A percentile compares a stretch with the other conserved stretches of the same genome.
phyloP scores from a whole-genome alignment of 2,329 filamentous ascomycete species.

The Didymella segeticola region DNA sequence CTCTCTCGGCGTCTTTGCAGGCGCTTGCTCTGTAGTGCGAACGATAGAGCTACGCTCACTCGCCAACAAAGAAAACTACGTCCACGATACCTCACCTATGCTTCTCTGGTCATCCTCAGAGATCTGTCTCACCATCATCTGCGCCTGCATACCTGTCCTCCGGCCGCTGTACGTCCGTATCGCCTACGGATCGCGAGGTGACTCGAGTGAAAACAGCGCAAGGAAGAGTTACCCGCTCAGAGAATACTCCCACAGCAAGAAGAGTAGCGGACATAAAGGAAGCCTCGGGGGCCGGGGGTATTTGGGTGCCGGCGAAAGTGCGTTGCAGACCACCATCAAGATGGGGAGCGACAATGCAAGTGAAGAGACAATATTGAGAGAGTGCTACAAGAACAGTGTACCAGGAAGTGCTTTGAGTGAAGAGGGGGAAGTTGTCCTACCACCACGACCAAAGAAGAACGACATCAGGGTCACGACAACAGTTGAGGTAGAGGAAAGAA shows the following conservation, averaged over 20 bases:
- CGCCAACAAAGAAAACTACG: slow-evolving; percentile 38
- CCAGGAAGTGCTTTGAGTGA: neutral
- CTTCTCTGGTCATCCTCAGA: slow-evolving; percentile 46
- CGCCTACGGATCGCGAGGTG: slow-evolving; percentile 28
- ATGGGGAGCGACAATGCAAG: slow-evolving; percentile 33
- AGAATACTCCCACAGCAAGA: slow-evolving; percentile 25
- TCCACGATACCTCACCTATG: slow-evolving; percentile 41
- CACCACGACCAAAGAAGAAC: neutral
- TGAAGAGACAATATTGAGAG: slow-evolving; percentile 37
- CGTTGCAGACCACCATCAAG: slow-evolving; percentile 29
- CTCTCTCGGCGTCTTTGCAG: slow-evolving; percentile 41
- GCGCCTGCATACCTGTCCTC: slow-evolving; percentile 59
- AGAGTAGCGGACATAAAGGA: slow-evolving; percentile 13
- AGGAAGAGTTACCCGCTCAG: slow-evolving; percentile 31
- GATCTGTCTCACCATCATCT: slow-evolving; percentile 57
- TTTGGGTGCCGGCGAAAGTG: slow-evolving; percentile 25
- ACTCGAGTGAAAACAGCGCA: slow-evolving; percentile 21
- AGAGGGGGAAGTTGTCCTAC: neutral
- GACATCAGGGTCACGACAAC: slow-evolving; percentile 17
- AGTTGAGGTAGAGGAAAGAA: slow-evolving; percentile 14
- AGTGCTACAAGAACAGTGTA: slow-evolving; percentile 14
- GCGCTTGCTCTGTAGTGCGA: slow-evolving; percentile 41
- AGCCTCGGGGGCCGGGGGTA: slow-evolving; percentile 24
- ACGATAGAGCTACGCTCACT: slow-evolving; percentile 39
- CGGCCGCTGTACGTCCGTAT: slow-evolving; percentile 51